phyloP scores from a whole-genome alignment of 2,329 filamentous ascomycete genomes.

The Penicillium paneum region DNA sequence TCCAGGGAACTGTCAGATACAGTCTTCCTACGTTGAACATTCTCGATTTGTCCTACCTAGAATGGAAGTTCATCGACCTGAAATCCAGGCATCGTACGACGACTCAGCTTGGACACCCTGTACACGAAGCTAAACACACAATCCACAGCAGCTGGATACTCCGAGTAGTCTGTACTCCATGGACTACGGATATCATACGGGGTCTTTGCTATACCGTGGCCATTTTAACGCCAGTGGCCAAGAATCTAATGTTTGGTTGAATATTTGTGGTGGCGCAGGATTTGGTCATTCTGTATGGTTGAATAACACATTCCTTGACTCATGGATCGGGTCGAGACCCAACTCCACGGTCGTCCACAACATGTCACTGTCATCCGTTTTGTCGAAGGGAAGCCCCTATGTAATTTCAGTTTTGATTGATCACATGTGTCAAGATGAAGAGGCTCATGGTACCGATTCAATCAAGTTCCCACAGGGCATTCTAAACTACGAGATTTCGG shows the following conservation, averaged over 20 bases:
- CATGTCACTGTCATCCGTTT: not conserved
- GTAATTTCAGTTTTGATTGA: conserved; percentile 25
- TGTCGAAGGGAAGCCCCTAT: conserved; percentile 6
- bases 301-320: conserved; percentile 24
- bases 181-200: conserved; percentile 32
- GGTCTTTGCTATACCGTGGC: conserved; percentile 29
- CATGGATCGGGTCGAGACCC: conserved; percentile 22
- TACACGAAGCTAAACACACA: conserved; percentile 5
- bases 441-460: conserved; percentile 28
- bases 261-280: conserved; percentile 25
- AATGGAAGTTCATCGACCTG: conserved; percentile 20
- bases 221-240: conserved; percentile 27
- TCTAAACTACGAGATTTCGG: conserved; percentile 42
- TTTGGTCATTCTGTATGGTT: conserved; percentile 30
- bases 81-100: conserved; percentile 10
- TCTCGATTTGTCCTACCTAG: conserved; percentile 8
- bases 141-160: conserved; percentile 15
- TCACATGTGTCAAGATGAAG: conserved; percentile 29
- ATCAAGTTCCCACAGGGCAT: conserved; percentile 54
- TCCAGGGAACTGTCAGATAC: conserved; percentile 7
- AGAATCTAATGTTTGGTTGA: conserved; percentile 22
- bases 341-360: conserved; percentile 11
- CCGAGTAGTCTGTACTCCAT: conserved; percentile 27
- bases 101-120: conserved; percentile 13
- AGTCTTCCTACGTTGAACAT: conserved; percentile 4